A percentile compares a stretch with the other conserved stretches of the same genome.
Conservation (phyloP, 371 early-diverging fungal genomes). For the Zychaea mexicana region DNA sequence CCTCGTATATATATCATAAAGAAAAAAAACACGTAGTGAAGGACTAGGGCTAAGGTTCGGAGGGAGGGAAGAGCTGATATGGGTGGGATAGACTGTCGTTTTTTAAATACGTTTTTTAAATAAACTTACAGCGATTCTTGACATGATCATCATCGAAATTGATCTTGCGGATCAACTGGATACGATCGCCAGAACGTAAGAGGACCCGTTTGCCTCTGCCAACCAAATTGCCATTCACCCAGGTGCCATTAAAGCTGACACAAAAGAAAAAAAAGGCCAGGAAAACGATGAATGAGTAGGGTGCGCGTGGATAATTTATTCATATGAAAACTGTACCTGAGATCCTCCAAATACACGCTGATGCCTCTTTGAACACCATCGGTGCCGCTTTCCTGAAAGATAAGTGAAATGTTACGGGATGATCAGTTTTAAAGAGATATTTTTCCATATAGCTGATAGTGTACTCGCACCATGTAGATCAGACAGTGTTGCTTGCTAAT, state of each 20-base stretch:
- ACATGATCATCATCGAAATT: conserved; percentile 17
- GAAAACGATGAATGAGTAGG: background rate
- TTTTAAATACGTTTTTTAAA: no score
- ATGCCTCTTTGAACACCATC: conserved; percentile 30
- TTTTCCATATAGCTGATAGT: conserved; percentile 12
- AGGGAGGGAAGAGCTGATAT: no score
- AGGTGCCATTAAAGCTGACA: conserved; percentile 81
- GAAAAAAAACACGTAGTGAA: no score
- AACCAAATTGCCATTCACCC: conserved; percentile 63
- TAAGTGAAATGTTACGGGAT: conserved; percentile 6
- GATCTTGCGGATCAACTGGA: conserved; percentile 57
- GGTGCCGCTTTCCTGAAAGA: conserved; percentile 43
- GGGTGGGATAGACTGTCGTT: no score
- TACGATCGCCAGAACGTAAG: conserved; percentile 64
- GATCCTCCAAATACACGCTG: conserved; percentile 47
- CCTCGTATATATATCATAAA: no score
- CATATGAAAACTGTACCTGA: conserved; percentile 34
- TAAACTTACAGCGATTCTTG: conserved; percentile 32
- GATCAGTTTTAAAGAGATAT: no score
- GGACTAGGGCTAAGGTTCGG: no score
- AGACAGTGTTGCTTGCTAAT: conserved; percentile 78
- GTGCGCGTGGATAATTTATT: no score
- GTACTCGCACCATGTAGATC: conserved; percentile 65
- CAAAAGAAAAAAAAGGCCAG: conserved; percentile 18
- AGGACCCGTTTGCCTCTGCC: conserved; percentile 43